Evolutionary conservation across 2,329 filamentous ascomycete genomes (phyloP), one percentile per base, ranked within the genome.

Genomic region (Epicoccum sorghinum): DNA sequence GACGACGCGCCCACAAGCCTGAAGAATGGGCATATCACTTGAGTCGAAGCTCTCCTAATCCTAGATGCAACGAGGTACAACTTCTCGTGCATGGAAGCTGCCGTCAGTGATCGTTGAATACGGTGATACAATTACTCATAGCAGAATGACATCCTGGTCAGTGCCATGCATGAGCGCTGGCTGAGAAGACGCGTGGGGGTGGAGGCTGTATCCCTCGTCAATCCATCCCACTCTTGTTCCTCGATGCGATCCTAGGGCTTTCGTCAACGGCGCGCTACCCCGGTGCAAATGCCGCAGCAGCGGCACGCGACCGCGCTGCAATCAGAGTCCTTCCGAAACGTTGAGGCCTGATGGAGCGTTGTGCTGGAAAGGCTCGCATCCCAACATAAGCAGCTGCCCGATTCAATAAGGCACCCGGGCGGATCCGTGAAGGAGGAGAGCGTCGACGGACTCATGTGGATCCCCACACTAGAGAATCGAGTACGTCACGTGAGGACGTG

Each of bases 41-140:
- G 32, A 45, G 42, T 59, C 62, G 67, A 67, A 65, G 68, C 66
- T 67, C 64, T 45, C 12, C 7, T 13, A 10, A 27, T 29, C 12
- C 40, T 45, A 39, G 14, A 36, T 49, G 40, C 46, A 39, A 32
- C 41, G 46, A 49, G 41, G 45, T 27, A 45, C 30, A 7, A 27
- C 50, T 38, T 22, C 7, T 27, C 13, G 47, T 44, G 51, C 41
- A 45, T 41, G 18, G 52, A 46, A 47, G 38, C 22, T 23, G 5
- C 30, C 37, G 46, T 22, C 32, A 27, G 46, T 38, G 25, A 30
- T 54, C 30, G 62, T 58, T 63, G 60, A 59, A 35, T 40, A 49
- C 52, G 33, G 68, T 69, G 62, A 67, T 71, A 69, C 68, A 58
- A 71, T 72, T 72, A 70, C 66, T 62, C 66, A 56, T 64, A 58